Conservation (phyloP, 2,329 filamentous ascomycete genomes). For the Shiraia bambusicola region DNA sequence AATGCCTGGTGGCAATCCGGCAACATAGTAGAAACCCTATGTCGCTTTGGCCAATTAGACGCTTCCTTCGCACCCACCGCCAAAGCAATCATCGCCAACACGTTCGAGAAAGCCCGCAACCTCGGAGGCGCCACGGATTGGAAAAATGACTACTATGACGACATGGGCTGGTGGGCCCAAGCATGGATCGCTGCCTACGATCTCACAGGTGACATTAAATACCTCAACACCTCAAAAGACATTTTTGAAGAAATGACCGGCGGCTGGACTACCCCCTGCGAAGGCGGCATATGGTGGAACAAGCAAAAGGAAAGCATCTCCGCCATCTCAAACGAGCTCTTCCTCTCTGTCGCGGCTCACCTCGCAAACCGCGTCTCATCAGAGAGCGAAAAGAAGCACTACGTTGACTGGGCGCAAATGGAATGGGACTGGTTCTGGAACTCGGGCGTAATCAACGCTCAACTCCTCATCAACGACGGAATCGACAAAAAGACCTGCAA, state of each 20-base stretch:
- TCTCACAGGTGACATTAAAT: constrained; percentile 54
- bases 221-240: constrained; percentile 55
- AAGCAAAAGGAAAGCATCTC: constrained; percentile 56
- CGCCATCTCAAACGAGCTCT: constrained; percentile 61
- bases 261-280: constrained; percentile 53
- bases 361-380: constrained; percentile 54
- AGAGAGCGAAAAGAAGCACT: constrained; percentile 40
- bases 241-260: constrained; percentile 61
- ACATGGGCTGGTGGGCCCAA: constrained; percentile 66
- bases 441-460: constrained; percentile 52
- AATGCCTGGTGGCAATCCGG: constrained; percentile 43
- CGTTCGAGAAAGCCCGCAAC: constrained; percentile 34
- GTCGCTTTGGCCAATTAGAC: constrained; percentile 35
- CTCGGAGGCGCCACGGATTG: constrained; percentile 40
- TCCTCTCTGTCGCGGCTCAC: constrained; percentile 56
- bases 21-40: constrained; percentile 40
- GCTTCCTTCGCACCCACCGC: constrained; percentile 30
- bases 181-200: constrained; percentile 61
- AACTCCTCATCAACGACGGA: constrained; percentile 58
- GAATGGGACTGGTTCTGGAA: constrained; percentile 58
- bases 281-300: constrained; percentile 59
- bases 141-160: constrained; percentile 59
- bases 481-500: constrained; percentile 51
- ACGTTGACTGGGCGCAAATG: constrained; percentile 53
- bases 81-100: constrained; percentile 35